Conservation (phyloP, 2,329 filamentous ascomycete species). For the Aspergillus intermedius region DNA sequence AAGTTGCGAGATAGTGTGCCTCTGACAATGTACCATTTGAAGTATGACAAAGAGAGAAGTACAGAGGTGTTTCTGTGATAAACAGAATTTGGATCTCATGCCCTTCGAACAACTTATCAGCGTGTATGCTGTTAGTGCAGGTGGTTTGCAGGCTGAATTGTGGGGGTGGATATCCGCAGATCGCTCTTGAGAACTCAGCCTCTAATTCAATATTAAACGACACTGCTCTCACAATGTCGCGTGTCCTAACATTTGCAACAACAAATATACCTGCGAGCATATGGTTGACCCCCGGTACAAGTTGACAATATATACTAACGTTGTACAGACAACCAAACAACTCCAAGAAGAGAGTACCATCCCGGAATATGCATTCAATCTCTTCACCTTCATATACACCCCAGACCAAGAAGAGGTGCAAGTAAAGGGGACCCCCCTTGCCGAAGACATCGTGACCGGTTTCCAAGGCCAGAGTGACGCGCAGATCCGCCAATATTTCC, state of each 20-base stretch:
- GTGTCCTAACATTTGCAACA: background rate
- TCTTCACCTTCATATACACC: background rate
- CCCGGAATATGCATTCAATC: background rate
- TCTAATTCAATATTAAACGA: too few relatives aligned
- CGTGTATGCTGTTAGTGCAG: too few relatives aligned
- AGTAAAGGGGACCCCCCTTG: background rate
- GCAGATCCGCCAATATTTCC: background rate
- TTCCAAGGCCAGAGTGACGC: background rate
- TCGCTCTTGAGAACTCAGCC: too few relatives aligned
- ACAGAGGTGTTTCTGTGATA: too few relatives aligned
- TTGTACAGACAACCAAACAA: background rate
- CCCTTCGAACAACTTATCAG: too few relatives aligned
- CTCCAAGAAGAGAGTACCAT: background rate
- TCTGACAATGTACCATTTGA: too few relatives aligned
- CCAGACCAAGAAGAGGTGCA: background rate
- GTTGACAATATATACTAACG: background rate
- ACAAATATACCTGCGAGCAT: background rate
- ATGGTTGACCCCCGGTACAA: background rate
- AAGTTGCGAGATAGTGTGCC: too few relatives aligned
- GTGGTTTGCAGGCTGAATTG: too few relatives aligned
- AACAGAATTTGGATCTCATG: too few relatives aligned
- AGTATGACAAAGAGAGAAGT: too few relatives aligned
- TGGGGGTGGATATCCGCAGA: too few relatives aligned
- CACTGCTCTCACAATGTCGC: background rate
- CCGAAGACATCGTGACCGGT: background rate